Base-by-base conservation (phyloP, 129 eudicot species). In the Arctium minus region DNA sequence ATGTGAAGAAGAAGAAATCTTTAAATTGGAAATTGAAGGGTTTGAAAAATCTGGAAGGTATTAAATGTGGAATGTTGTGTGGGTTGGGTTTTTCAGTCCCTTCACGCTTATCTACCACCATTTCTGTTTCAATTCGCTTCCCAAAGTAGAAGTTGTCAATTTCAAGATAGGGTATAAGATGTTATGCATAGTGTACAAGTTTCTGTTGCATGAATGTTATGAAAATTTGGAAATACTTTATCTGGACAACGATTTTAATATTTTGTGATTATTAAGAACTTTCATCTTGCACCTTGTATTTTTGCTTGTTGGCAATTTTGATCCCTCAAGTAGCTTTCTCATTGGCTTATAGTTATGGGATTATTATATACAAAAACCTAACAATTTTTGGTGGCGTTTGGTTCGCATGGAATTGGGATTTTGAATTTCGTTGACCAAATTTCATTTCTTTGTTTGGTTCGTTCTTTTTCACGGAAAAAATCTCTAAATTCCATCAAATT, bases 31-130 rank as follows among this genome's bases (percentile, higher is more conserved):
- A 81, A 22, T 82, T 81, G 64, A 44, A 80, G 85, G 62, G 38
- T 81, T 81, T 31, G 42, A 29, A 78, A n/a, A 37, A 39, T 73
- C 75, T 22, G 77, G 62, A 78, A 36, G 79, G 84, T 82, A 67
- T 65, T 82, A 75, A 81, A 40, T 75, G 80, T 42, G 60, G 78
- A 80, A 80, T 72, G 83, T 80, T 80, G 83, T 78, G 83, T 80
- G 83, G 60, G 83, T 77, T 77, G 70, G 70, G 71, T 77, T 56
- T 56, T 76, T 64, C 37, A 75, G 70, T 76, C 36, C 70, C 70
- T 76, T 62, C 71, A 77, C 71, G 65, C 80, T 77, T 77, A 77
- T 77, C 80, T 56, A 77, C 80, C 80, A 77, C 80, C 37, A 56
- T 60, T 60, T 76, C 56, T 64, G 42, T 44, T 76, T 35, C 35